Conservation (phyloP, 345 rosid genomes). For the Sonneratia caseolaris region DNA sequence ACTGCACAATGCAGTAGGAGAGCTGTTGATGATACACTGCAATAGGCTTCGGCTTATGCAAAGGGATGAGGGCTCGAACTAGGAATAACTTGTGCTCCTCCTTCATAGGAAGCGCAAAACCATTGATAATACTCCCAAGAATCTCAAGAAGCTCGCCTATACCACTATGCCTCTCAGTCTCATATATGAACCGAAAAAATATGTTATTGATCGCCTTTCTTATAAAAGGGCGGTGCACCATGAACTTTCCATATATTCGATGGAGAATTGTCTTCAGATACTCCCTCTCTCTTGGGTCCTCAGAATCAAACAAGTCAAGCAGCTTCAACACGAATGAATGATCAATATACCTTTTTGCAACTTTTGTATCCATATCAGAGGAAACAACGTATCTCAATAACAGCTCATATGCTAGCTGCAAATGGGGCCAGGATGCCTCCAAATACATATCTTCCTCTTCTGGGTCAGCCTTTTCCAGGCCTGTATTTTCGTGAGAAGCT, state of each 20-base stretch:
- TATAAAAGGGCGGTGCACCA: constrained; percentile 46
- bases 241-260: constrained; percentile 41
- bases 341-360: constrained; percentile 42
- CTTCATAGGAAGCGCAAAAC: constrained; percentile 46
- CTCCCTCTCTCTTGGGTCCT: constrained; percentile 45
- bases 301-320: constrained; percentile 42
- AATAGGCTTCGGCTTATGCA: constrained; percentile 35
- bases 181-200: constrained; percentile 37
- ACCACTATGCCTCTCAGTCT: constrained; percentile 44
- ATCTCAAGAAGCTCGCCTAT: constrained; percentile 41
- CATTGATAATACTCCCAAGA: constrained; percentile 42
- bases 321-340: constrained; percentile 43
- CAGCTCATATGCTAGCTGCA: constrained; percentile 42
- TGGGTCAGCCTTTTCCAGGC: constrained; percentile 35
- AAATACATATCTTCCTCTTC: constrained; percentile 43
- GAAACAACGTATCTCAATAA: constrained; percentile 36
- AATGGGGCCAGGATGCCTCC: constrained; percentile 45
- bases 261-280: constrained; percentile 41
- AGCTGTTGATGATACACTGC: constrained; percentile 37
- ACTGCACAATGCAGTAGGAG: constrained; percentile 36
- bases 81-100: constrained; percentile 47
- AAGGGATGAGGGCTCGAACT: constrained; percentile 37
- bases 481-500: constrained; percentile 35
- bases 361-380: constrained; percentile 39
- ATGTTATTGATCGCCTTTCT: constrained; percentile 42